Percentiles rank a stretch among this genome's conserved stretches.
Evolutionary conservation across 78 protist genomes (phyloP).

Genomic region (Dictyostelium capitatum): DNA sequence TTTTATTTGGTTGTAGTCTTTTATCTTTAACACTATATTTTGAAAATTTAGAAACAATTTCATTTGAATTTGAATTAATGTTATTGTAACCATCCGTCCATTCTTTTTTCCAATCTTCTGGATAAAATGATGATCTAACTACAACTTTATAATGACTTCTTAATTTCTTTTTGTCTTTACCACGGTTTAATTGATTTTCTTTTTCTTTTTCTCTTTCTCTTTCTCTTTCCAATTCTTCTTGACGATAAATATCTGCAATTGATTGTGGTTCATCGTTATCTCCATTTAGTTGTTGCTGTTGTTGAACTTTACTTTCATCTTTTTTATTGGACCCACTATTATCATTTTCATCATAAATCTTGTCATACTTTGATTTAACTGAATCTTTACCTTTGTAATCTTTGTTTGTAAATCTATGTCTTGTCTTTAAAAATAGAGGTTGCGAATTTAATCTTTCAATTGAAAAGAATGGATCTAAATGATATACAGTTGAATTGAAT

Average conservation of each 20-base stretch:
- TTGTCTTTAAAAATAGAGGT: slow-evolving; percentile 8
- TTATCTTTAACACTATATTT: not conserved
- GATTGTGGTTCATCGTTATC: not conserved
- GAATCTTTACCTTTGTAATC: slow-evolving; percentile 11
- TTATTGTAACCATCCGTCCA: slow-evolving; percentile 25
- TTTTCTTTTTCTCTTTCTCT: slow-evolving; percentile 26
- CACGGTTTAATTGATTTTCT: not conserved
- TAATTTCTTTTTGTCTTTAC: not conserved
- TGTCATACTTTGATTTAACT: slow-evolving; percentile 2
- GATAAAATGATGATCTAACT: slow-evolving; percentile 17
- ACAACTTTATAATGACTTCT: not conserved
- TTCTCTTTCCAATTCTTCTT: not conserved
- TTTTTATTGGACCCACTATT: not conserved
- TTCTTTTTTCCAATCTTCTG: slow-evolving; percentile 43
- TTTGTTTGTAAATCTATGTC: slow-evolving; percentile 10
- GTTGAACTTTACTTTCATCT: not conserved
- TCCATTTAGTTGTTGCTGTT: not conserved
- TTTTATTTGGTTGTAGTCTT: not conserved
- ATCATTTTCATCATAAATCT: not conserved
- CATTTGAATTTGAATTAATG: slow-evolving; percentile 8
- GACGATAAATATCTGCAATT: not conserved
- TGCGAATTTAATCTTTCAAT: not conserved
- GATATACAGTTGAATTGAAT: slow-evolving; percentile 11
- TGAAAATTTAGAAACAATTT: not conserved
- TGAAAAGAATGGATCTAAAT: slow-evolving; percentile 30